Evolutionary conservation across 2,329 filamentous ascomycete genomes (phyloP), one percentile per base, ranked within the genome.

Genomic region (Aspergillus aculeatus): DNA sequence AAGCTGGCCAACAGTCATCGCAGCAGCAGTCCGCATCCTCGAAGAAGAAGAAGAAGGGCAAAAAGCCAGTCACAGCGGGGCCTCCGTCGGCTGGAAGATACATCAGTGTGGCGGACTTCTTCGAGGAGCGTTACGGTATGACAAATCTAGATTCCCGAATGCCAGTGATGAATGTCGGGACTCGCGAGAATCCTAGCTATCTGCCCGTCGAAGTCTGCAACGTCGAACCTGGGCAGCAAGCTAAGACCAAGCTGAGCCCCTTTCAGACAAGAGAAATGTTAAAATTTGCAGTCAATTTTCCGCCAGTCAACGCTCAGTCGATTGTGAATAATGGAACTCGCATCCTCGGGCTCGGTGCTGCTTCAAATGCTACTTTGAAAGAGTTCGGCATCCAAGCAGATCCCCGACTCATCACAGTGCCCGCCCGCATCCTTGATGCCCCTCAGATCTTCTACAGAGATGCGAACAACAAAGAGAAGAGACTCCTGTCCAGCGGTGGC

Each of bases 241-340:
- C 86, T 23, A 84, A 83, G 44, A 77, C 82, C 4, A 86, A 87
- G 66, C 78, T 93, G 16, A 81, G 72, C 0, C 78, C 82, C 0
- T 73, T 80, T 0, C 89, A 94, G 69, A 90, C 89, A 0, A 80
- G 82, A 0, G 68, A 77, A 0, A 93, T 95, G 90, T 86, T 94
- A 50, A 76, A 77, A 0, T 91, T 91, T 70, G 89, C 91, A 1
- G 90, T 89, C 58, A 83, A 89, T 4, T 77, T 77, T 0, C 90
- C 91, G 0, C 81, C 81, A 1, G 77, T 82, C 5, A 96, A 94
- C 64, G 89, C 87, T 0, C 70, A 80, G 1, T 89, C 87, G 0
- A 89, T 95, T 66, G 80, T 83, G 1, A 81, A 72, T 0, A 80
- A 82, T 9, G 89, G 85, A n/a, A 64, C 67, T 2, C 59, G 77